These are phyloP conservation scores for Vigna nakashimae DNA, from an alignment of 306 rosid species.

Conservation along the genomic window DNA sequence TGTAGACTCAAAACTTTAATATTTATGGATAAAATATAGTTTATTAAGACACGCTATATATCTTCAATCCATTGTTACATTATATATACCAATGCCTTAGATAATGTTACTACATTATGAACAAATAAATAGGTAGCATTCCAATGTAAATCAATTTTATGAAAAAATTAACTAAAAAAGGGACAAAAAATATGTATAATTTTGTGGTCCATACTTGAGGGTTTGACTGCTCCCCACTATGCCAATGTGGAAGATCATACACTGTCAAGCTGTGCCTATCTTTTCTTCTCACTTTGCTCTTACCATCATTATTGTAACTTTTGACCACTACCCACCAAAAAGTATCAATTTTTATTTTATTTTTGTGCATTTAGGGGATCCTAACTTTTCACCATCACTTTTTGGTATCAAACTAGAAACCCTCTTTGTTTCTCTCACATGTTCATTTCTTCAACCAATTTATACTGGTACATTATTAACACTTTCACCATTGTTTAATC, in stretches of 20 bases:
- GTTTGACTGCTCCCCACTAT: neutral
- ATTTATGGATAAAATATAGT: too few relatives aligned
- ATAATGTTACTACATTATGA: too few relatives aligned
- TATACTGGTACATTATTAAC: neutral
- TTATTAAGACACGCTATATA: too few relatives aligned
- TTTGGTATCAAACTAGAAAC: neutral
- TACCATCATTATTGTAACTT: neutral
- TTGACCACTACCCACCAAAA: neutral
- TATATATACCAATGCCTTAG: too few relatives aligned
- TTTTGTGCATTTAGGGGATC: neutral
- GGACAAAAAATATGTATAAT: neutral
- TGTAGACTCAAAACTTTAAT: too few relatives aligned
- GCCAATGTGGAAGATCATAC: neutral
- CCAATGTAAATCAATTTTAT: neutral
- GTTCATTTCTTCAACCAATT: slow-evolving; percentile 1
- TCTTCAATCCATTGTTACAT: too few relatives aligned
- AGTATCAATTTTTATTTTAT: neutral
- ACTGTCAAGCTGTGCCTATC: neutral
- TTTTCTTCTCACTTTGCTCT: neutral
- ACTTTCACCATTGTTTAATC: neutral
- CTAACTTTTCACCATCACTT: neutral
- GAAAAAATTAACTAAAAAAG: neutral
- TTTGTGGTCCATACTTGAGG: neutral
- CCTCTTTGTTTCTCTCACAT: neutral
- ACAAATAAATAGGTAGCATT: too few relatives aligned